Evolutionary conservation across 352 stramenopile genomes (phyloP), one percentile per base, ranked within the genome.

Genomic region (Phytophthora niederhauseri): DNA sequence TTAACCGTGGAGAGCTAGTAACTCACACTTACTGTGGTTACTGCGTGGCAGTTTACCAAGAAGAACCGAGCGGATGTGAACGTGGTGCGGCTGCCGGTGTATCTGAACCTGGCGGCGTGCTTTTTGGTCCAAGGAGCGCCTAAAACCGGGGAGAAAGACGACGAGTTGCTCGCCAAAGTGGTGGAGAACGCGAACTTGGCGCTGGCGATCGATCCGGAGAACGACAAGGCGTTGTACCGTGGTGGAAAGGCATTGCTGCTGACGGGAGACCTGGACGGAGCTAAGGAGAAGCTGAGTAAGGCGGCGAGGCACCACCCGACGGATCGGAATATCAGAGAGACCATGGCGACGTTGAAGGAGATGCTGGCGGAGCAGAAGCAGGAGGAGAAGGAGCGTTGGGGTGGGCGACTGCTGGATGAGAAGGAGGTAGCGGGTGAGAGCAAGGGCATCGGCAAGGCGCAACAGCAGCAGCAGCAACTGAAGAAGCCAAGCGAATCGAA

Each of bases 211-310:
- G 86, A 97, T n/a, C 61, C 77, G 3, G 69, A 86, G 7, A 95
- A 94, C 61, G 71, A 89, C 62, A 97, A 97, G 64, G 90, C 86
- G n/a, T 64, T 96, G 31, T 97, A 96, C 54, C 86, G 87, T 50
- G 74, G 80, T 26, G 90, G 89, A 15, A 78, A 82, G 7, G 89
- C 89, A 30, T 73, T 88, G 30, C 66, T 94, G 31, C 50, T 91
- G 7, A 73, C 56, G 1, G 85, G 82, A 28, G 74, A 96, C 60
- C 50, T 93, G 38, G 76, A 89, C 43, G 72, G 36, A 8, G 89
- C 90, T 1, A 77, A 73, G 45, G 74, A 76, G 56, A 91, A 94
- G 53, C 67, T 97, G n/a, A 83, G 79, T 6, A 77, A 82, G 34
- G 89, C 90, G 0, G 83, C 72, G 8, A 78, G 87, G 58, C 62